These are phyloP conservation scores for Spizellomyces punctatus DNA, from an alignment of 192 early-diverging fungal genomes.

Conservation along the genomic window DNA sequence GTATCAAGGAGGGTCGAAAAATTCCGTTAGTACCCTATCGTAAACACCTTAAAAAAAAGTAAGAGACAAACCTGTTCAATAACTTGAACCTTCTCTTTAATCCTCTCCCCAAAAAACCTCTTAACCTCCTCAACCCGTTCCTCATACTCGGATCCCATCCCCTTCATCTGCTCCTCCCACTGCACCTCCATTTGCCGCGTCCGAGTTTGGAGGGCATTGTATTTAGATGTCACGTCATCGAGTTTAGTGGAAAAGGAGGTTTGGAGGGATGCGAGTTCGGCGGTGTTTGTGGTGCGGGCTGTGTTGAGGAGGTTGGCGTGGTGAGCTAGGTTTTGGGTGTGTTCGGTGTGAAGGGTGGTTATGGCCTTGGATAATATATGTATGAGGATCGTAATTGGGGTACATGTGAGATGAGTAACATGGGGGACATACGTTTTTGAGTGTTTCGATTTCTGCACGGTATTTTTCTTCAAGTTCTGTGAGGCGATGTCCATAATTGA, in stretches of 20 bases:
- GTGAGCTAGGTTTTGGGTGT: no score
- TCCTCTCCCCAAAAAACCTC: conserved; percentile 43
- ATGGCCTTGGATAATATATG: no score
- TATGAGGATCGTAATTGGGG: no score
- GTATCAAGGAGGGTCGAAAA: no score
- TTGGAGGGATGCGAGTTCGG: conserved; percentile 14
- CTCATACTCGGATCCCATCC: conserved; percentile 34
- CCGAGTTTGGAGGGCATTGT: conserved; percentile 31
- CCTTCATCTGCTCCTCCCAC: conserved; percentile 50
- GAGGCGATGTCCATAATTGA: conserved; percentile 49
- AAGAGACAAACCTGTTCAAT: not conserved
- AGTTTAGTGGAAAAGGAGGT: conserved; percentile 45
- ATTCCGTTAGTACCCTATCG: no score
- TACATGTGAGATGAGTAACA: no score
- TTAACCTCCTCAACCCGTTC: conserved; percentile 41
- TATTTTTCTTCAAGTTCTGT: conserved; percentile 53
- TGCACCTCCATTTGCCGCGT: conserved; percentile 37
- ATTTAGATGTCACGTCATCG: conserved; percentile 49
- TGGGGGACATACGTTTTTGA: conserved; percentile 39
- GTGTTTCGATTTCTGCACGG: conserved; percentile 47
- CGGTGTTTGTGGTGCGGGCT: no score
- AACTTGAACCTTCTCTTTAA: conserved; percentile 45
- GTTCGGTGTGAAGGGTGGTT: no score
- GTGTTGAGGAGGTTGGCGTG: no score
- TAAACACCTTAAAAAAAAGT: no score